Evolutionary conservation across 1,284 basidiomycete species (phyloP), one percentile per base, ranked within the genome.

Genomic region (Inonotus obliquus): DNA sequence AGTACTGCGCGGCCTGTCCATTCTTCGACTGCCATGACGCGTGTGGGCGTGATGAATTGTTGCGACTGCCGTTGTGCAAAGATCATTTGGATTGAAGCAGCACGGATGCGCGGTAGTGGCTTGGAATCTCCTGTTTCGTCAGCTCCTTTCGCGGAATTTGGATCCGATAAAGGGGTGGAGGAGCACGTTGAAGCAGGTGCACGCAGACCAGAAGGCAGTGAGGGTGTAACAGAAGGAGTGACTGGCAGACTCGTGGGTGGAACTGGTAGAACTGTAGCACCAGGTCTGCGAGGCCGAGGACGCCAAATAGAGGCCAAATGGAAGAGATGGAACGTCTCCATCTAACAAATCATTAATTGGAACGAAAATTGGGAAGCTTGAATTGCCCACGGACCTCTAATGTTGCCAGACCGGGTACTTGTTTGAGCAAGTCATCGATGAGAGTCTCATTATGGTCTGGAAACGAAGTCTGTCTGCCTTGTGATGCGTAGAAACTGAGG

Each of bases 271-370:
- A 67, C 73, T 45, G n/a, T 35, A 7, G 27, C 6, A n/a, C 13
- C 25, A n/a, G 25, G 4, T 2, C 51, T 17, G 13, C 60, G 68
- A 67, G 61, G 41, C 29, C 19, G 66, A 53, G 59, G 68, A 61
- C 63, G 63, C 67, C 87, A 90, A 66, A 82, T 86, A 21, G 79
- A 77, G 11, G 90, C 86, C 25, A 91, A 79, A 71, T 92, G 87
- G 67, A 85, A 82, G 54, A 92, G 75, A 73, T 90, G 89, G 70
- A 88, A 89, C 0, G 88, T 91, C 70, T 92, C 89, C 90, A 92
- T 91, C 91, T 92, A 65, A 59, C 25, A 0, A 11, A n/a, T n/a
- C n/a, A n/a, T n/a, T n/a, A n/a, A n/a, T n/a, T n/a, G n/a, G n/a
- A n/a, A n/a, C n/a, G n/a, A n/a, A n/a, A n/a, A n/a, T n/a, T n/a